Evolutionary conservation across 2,329 filamentous ascomycete species (phyloP).

Genomic region (Arthrobotrys musiformis): DNA sequence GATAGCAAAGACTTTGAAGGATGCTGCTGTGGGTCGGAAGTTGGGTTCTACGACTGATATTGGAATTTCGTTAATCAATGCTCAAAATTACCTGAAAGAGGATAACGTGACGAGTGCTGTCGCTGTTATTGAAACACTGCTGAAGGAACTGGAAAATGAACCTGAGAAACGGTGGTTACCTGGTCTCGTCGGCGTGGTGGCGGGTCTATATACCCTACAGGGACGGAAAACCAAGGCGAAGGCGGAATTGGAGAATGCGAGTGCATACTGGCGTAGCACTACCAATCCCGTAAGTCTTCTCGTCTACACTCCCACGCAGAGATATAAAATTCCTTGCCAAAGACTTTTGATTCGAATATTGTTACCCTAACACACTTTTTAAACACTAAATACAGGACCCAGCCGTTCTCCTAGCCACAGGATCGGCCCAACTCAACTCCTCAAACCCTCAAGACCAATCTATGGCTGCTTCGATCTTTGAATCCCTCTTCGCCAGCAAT

Average conservation of each 20-base stretch:
- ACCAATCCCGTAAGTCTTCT: constrained; percentile 53
- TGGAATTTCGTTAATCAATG: constrained; percentile 58
- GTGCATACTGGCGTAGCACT: constrained; percentile 79
- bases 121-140: constrained; percentile 53
- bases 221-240: constrained; percentile 78
- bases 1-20: constrained; percentile 70
- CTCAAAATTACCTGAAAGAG: constrained; percentile 57
- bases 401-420: constrained; percentile 82
- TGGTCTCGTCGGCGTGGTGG: constrained; percentile 81
- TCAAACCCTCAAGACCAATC: constrained; percentile 74
- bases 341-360: background rate
- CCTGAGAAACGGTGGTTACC: constrained; percentile 68
- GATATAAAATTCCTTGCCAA: background rate
- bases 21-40: constrained; percentile 17
- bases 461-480: constrained; percentile 81
- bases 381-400: constrained; percentile 59
- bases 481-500: constrained; percentile 74
- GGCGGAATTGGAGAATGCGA: constrained; percentile 79
- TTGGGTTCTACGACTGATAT: constrained; percentile 55
- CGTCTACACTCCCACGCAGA: background rate
- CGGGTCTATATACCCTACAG: constrained; percentile 81
- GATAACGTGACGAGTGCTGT: constrained; percentile 58
- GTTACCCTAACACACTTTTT: background rate
- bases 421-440: constrained; percentile 82
- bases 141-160: constrained; percentile 62